A percentile compares a stretch with the other conserved stretches of the same genome.
Evolutionary conservation across 2,329 filamentous ascomycete genomes (phyloP).

Genomic region (Calonectria pseudoreteaudii): DNA sequence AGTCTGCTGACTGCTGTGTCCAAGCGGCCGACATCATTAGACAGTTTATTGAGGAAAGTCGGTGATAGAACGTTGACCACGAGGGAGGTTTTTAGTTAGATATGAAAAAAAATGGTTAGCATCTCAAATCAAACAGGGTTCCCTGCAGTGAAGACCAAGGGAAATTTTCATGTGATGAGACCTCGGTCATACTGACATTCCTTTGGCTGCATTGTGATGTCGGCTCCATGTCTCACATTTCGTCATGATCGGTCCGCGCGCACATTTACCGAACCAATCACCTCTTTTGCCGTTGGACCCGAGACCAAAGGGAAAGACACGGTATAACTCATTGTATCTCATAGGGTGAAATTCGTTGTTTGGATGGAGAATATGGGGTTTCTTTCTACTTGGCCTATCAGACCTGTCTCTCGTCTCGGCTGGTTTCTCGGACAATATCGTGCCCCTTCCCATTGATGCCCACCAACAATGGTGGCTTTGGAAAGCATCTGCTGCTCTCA

Average conservation of each 20-base stretch:
- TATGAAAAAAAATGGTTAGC: background rate
- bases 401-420: constrained; percentile 4
- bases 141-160: too few species aligned
- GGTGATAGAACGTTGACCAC: background rate
- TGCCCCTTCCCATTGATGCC: background rate
- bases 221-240: background rate
- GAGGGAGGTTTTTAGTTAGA: background rate
- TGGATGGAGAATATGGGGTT: background rate
- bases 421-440: constrained; percentile 1
- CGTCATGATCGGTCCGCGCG: background rate
- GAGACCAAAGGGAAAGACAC: background rate
- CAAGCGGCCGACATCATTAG: constrained; percentile 1
- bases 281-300: background rate
- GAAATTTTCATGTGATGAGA: background rate
- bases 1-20: constrained; percentile 9
- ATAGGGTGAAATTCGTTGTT: background rate
- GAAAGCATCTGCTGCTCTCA: background rate
- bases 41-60: constrained; percentile 7
- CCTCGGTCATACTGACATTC: background rate
- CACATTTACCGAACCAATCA: background rate
- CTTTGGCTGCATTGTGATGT: background rate
- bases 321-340: background rate
- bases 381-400: background rate
- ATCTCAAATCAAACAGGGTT: background rate
- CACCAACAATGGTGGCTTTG: background rate